These are phyloP conservation scores for Wickerhamomyces strasburgensis DNA, from an alignment of 805 yeast species.

Conservation along the genomic window DNA sequence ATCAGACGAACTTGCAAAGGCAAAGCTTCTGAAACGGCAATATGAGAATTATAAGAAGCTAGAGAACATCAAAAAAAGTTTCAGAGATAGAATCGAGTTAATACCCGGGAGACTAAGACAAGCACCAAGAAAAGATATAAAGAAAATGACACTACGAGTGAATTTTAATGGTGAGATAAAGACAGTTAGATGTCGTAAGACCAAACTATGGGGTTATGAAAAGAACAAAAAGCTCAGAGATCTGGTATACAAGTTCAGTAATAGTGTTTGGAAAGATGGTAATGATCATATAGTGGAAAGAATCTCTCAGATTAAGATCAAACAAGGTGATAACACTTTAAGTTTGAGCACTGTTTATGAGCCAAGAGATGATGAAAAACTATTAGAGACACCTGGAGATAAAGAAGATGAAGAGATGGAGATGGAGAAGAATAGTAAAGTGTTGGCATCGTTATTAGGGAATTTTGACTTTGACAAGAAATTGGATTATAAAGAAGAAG, in stretches of 20 bases:
- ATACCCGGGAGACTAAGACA: slow-evolving; percentile 60
- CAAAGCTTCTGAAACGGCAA: slow-evolving; percentile 33
- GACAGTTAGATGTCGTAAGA: slow-evolving; percentile 57
- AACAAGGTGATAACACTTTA: slow-evolving; percentile 15
- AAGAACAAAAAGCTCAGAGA: slow-evolving; percentile 58
- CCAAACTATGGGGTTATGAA: slow-evolving; percentile 88
- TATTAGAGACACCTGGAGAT: slow-evolving; percentile 26
- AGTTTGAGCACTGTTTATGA: slow-evolving; percentile 12
- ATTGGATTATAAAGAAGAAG: slow-evolving; percentile 35
- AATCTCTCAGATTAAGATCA: slow-evolving; percentile 19
- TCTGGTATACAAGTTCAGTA: slow-evolving; percentile 54
- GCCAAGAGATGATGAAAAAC: slow-evolving; percentile 13
- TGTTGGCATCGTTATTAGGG: slow-evolving; percentile 43
- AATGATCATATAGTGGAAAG: slow-evolving; percentile 75
- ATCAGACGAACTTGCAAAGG: slow-evolving; percentile 24
- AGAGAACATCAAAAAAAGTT: slow-evolving; percentile 31
- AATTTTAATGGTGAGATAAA: slow-evolving; percentile 52
- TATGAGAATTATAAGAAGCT: slow-evolving; percentile 34
- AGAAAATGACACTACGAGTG: slow-evolving; percentile 59
- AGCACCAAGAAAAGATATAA: slow-evolving; percentile 46
- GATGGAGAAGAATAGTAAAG: slow-evolving; percentile 37
- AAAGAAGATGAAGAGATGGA: slow-evolving; percentile 37
- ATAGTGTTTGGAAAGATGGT: slow-evolving; percentile 77
- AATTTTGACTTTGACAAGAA: slow-evolving; percentile 51
- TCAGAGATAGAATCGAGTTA: slow-evolving; percentile 40